Percentiles rank a stretch among this genome's conserved stretches.
phyloP scores from a whole-genome alignment of 78 protist species.

The Dictyostelium capitatum region DNA sequence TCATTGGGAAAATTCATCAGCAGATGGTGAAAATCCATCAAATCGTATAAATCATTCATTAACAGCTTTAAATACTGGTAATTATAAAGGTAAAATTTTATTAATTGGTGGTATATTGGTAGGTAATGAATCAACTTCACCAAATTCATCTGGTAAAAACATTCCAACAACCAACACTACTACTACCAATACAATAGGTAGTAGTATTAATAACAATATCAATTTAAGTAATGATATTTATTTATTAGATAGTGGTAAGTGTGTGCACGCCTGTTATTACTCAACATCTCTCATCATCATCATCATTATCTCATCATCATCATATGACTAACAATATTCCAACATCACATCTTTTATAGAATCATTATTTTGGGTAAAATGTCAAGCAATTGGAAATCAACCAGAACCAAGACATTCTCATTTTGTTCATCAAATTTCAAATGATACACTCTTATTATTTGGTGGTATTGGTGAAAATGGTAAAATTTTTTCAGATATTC shows the following conservation, averaged over 20 bases:
- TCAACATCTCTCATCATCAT: no score
- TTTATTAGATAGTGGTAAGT: conserved; percentile 46
- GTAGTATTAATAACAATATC: not conserved
- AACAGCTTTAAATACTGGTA: conserved; percentile 22
- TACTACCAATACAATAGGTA: not conserved
- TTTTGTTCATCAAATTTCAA: conserved; percentile 57
- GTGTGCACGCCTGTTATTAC: no score
- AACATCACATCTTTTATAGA: conserved; percentile 13
- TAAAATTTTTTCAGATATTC: conserved; percentile 37
- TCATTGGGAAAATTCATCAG: conserved; percentile 25
- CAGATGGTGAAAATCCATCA: conserved; percentile 35
- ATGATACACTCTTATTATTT: conserved; percentile 35
- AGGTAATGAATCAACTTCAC: not conserved
- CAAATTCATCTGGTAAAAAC: no score
- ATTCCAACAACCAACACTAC: not conserved
- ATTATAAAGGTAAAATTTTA: conserved; percentile 46
- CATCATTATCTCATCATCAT: no score
- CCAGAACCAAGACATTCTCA: conserved; percentile 62
- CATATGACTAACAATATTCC: no score
- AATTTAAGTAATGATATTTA: conserved; percentile 31
- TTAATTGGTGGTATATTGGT: conserved; percentile 32
- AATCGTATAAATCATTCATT: conserved; percentile 23
- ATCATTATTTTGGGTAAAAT: conserved; percentile 32
- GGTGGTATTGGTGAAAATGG: conserved; percentile 41
- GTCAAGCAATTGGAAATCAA: not conserved